phyloP scores from a whole-genome alignment of 1,284 basidiomycete genomes.

The Coriolopsis trogii region DNA sequence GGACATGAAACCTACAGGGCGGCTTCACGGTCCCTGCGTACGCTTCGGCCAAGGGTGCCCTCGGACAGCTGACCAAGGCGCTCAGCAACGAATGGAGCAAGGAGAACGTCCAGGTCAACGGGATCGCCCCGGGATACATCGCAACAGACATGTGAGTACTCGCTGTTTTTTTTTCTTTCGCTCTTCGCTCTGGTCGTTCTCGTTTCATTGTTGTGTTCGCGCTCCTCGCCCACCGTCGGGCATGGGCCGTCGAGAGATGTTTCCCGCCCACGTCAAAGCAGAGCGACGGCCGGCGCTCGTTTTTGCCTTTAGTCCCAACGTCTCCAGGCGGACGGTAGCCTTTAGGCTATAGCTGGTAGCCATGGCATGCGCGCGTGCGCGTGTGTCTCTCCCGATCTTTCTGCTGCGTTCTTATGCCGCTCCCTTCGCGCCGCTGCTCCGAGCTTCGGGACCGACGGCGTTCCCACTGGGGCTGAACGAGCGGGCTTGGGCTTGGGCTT shows the following conservation, averaged over 20 bases:
- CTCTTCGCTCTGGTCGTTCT: neutral
- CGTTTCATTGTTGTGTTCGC: neutral
- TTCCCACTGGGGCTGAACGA: neutral
- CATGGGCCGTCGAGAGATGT: neutral
- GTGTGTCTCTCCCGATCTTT: neutral
- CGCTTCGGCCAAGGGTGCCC: slow-evolving; percentile 87
- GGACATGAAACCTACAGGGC: slow-evolving; percentile 44
- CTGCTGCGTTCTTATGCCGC: neutral
- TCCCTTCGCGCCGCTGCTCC: neutral
- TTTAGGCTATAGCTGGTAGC: slow-evolving; percentile 17
- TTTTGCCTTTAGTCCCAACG: slow-evolving; percentile 19
- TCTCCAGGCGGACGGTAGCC: slow-evolving; percentile 21
- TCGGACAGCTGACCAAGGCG: slow-evolving; percentile 83
- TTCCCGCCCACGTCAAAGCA: neutral
- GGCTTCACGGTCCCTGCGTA: slow-evolving; percentile 89
- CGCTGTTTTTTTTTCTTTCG: neutral
- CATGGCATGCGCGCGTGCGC: neutral
- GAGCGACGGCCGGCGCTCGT: slow-evolving; percentile 2
- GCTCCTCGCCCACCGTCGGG: neutral
- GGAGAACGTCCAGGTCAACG: slow-evolving; percentile 90
- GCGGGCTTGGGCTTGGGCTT: neutral
- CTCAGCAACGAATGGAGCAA: slow-evolving; percentile 77
- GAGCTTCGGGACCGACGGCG: neutral
- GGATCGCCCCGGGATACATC: slow-evolving; percentile 90
- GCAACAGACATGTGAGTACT: slow-evolving; percentile 80